Evolutionary conservation across 257 asterid species (phyloP).

Genomic region (Primulina eburnea): DNA sequence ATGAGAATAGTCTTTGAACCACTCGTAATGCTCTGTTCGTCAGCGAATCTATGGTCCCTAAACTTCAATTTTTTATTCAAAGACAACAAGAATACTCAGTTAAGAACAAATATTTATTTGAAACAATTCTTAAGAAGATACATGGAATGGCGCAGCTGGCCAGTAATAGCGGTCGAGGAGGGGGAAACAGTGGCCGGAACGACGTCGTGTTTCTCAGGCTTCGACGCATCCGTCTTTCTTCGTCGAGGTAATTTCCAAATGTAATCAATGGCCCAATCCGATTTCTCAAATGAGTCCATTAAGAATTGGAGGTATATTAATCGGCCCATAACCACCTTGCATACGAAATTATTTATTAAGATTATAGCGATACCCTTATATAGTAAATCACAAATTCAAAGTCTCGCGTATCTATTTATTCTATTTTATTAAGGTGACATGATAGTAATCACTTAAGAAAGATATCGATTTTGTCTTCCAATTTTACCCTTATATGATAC

Average conservation of each 20-base stretch:
- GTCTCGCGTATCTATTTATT: too few species aligned
- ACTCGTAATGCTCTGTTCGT: conserved; percentile 97
- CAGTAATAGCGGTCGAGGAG: conserved; percentile 75
- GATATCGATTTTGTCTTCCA: too few species aligned
- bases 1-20: conserved; percentile 87
- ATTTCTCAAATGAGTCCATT: too few species aligned
- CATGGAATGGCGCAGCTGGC: conserved; percentile 31
- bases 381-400: too few species aligned
- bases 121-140: neutral
- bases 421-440: too few species aligned
- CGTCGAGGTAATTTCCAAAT: conserved; percentile 14
- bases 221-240: conserved; percentile 28
- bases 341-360: too few species aligned
- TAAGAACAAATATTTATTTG: neutral
- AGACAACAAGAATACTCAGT: neutral
- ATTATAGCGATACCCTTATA: too few species aligned
- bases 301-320: too few species aligned
- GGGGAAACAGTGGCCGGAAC: conserved; percentile 65
- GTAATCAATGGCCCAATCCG: neutral
- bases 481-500: too few species aligned
- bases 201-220: conserved; percentile 42
- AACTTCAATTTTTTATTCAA: neutral
- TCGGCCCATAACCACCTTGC: too few species aligned
- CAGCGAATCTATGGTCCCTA: conserved; percentile 82
- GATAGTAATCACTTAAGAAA: too few species aligned